A percentile compares a stretch with the other conserved stretches of the same genome.
phyloP scores from a whole-genome alignment of 768 basidiomycete species.

The Gloeostereum incarnatum region DNA sequence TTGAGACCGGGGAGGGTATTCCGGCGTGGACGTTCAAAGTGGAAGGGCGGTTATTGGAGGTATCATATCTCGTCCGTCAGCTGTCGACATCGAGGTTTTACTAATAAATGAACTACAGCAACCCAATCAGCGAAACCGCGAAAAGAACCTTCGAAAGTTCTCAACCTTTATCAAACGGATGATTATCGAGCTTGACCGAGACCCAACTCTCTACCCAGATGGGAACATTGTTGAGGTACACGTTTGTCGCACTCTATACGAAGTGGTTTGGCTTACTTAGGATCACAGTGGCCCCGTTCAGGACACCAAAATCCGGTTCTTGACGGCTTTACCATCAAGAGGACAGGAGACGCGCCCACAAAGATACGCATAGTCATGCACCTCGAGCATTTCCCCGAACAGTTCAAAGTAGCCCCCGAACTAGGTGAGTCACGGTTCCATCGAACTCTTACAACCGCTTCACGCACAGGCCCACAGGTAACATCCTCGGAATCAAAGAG shows the following conservation, averaged over 20 bases:
- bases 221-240: slow-evolving; percentile 89
- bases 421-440: slow-evolving; percentile 38
- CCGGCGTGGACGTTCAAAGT: slow-evolving; percentile 85
- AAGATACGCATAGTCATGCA: slow-evolving; percentile 80
- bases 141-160: slow-evolving; percentile 69
- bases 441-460: slow-evolving; percentile 5
- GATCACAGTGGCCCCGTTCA: slow-evolving; percentile 51
- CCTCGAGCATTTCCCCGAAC: slow-evolving; percentile 80
- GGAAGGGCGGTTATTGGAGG: slow-evolving; percentile 83
- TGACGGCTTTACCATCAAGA: slow-evolving; percentile 81
- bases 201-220: slow-evolving; percentile 72
- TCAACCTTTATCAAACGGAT: slow-evolving; percentile 79
- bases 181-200: slow-evolving; percentile 82
- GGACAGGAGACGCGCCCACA: slow-evolving; percentile 72
- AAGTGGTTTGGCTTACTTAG: neutral
- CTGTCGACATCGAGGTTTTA: neutral
- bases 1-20: slow-evolving; percentile 83
- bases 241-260: slow-evolving; percentile 9
- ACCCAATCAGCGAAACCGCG: slow-evolving; percentile 53
- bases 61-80: slow-evolving; percentile 25
- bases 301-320: slow-evolving; percentile 49
- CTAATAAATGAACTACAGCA: slow-evolving; percentile 24
- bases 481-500: slow-evolving; percentile 71
- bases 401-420: slow-evolving; percentile 71
- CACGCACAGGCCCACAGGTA: slow-evolving; percentile 24